Base-by-base conservation (phyloP, 2,329 filamentous ascomycete genomes). In the Pseudogymnoascus sp. region DNA sequence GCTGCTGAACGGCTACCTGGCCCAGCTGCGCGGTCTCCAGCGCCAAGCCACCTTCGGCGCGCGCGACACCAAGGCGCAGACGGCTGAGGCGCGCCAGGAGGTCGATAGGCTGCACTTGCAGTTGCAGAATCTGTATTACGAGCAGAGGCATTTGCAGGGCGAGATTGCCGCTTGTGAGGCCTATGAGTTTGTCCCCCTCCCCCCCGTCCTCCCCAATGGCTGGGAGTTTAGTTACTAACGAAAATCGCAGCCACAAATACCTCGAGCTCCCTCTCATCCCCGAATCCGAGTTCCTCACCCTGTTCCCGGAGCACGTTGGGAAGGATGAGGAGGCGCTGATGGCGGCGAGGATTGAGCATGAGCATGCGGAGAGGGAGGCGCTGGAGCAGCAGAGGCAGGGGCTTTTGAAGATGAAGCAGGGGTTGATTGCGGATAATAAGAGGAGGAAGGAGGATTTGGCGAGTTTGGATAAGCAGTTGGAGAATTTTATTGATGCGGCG, bases 61-160 rank as follows among this genome's bases (percentile, higher is more conserved):
- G 31, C 87, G 95, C 68, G 86, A 91, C 69, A 96, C 93, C 12
- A 97, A 97, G 75, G 82, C 89, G 62, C 81, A 86, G 69, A 97
- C 95, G 0, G 89, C 91, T 31, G 91, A 96, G 75, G 90, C 89
- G 59, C 86, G 93, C 59, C 90, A 93, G 70, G 91, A 96, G 76
- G 91, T 97, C 67, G 95, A 99, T 74, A 86, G 88, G 60, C 81
- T 99, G 66, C 93, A 97, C 73, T 82, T 99, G 38, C 90, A 96
- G 72, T 82, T 99, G 63, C 93, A 97, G 76, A 99, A 99, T 72
- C 79, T 99, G 6, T 96, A 95, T 75, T 99, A 99, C 73, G 93
- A 99, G 76, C 93, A 97, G 78, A 83, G 91, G 62, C 92, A 97
- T 75, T 79, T 99, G 62, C 86, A 90, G 67, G 90, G 90, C 59